Conservation (phyloP, 345 rosid genomes). For the Punica granatum region DNA sequence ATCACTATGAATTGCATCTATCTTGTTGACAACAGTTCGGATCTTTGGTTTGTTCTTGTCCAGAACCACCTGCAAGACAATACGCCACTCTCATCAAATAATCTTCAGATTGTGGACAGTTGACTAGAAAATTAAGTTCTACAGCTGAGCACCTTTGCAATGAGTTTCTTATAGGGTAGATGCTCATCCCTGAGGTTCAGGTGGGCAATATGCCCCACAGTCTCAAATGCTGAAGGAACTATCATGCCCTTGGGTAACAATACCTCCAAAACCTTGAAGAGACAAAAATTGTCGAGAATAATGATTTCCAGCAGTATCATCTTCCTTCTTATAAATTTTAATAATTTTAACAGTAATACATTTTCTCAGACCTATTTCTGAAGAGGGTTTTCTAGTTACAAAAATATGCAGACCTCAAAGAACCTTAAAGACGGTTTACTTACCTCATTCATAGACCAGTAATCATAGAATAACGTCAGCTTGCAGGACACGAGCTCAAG, state of each 20-base stretch:
- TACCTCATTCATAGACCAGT: slow-evolving; percentile 96
- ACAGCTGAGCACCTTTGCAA: slow-evolving; percentile 58
- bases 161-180: slow-evolving; percentile 51
- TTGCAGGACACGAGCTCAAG: slow-evolving; percentile 70
- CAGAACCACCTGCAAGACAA: slow-evolving; percentile 55
- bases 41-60: slow-evolving; percentile 91
- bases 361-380: background rate
- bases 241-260: slow-evolving; percentile 63
- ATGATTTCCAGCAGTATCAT: background rate
- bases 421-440: background rate
- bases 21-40: slow-evolving; percentile 87
- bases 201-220: slow-evolving; percentile 84
- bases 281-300: slow-evolving; percentile 5
- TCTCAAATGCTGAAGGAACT: slow-evolving; percentile 86
- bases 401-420: background rate
- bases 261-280: slow-evolving; percentile 69
- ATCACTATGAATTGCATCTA: slow-evolving; percentile 62
- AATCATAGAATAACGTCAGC: slow-evolving; percentile 73
- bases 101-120: slow-evolving; percentile 4
- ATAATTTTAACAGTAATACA: background rate
- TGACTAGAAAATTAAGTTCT: background rate
- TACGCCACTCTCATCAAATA: slow-evolving; percentile 7
- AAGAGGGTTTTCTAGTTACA: background rate
- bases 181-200: slow-evolving; percentile 76
- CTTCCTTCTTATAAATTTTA: background rate